Evolutionary conservation across 2,329 filamentous ascomycete species (phyloP), one percentile per base, ranked within the genome.

Genomic region (Simplicillium aogashimaense): DNA sequence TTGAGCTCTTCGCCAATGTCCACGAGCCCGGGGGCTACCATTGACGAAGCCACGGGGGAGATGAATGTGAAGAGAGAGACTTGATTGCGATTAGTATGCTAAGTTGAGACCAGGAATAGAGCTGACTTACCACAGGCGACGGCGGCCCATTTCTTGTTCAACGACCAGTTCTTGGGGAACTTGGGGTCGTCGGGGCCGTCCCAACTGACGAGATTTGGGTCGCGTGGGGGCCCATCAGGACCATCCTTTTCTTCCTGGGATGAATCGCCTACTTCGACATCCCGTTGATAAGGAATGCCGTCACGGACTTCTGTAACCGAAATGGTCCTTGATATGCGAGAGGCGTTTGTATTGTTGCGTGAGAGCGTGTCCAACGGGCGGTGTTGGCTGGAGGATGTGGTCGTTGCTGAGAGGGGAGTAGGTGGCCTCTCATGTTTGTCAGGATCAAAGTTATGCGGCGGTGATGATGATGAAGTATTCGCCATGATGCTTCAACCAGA

Each of bases 61-160:
- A 81, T 73, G 47, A 81, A 68, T 2, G 75, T 78, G 52, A 78
- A 78, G 37, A 25, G 79, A 62, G 40, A 76, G 63, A 57, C 52
- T 52, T 32, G 8, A 10, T 7, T n/a, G 17, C 17, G 10, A 34
- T 44, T 28, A 37, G 17, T 42, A 42, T 11, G 7, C 31, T 33
- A 13, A 12, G n/a, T 37, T 16, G n/a, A 11, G 5, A 6, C 20
- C 13, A 33, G 18, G 32, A 13, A 20, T 12, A 28, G 11, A 14
- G n/a, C 13, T 7, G n/a, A 45, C 52, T n/a, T 45, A 53, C 52
- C 47, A 34, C 51, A 53, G 31, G 75, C 58, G 2, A 73, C 69
- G 15, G 69, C 68, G 2, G 59, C 57, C 78, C 76, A 81, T 55
- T 79, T 81, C 52, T 66, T 70, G 28, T 55, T 58, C 25, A 57